Percentiles rank a stretch among this genome's conserved stretches.
Evolutionary conservation across 2,329 filamentous ascomycete genomes (phyloP).

Genomic region (Grosmannia huntii): DNA sequence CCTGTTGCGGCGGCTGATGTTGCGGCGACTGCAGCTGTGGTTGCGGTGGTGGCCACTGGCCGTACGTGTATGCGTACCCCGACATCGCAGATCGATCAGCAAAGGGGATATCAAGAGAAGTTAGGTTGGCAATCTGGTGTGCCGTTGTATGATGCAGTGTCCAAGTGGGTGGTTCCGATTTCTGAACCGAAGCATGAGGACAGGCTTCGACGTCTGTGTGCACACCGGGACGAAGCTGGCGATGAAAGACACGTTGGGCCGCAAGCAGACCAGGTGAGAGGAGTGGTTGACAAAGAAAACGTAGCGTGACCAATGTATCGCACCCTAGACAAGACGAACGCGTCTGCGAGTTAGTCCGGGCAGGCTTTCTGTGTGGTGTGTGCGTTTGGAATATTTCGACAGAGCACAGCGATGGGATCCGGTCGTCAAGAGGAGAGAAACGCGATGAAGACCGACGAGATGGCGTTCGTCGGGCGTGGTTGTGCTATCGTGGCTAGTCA

Average conservation of each 20-base stretch:
- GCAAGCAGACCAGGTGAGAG: neutral
- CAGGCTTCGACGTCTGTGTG: neutral
- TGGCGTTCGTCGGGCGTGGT: neutral
- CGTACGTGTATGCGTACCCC: conserved; percentile 24
- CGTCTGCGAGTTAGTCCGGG: neutral
- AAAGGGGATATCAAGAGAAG: neutral
- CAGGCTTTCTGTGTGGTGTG: neutral
- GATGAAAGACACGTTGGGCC: neutral
- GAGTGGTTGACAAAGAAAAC: neutral
- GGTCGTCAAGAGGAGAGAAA: neutral
- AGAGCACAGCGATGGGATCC: neutral
- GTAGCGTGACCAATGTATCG: neutral
- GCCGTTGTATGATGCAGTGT: neutral
- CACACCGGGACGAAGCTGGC: neutral
- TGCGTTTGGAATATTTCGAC: too few relatives aligned
- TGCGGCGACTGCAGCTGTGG: neutral
- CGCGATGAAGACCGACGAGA: neutral
- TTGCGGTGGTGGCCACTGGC: conserved; percentile 11
- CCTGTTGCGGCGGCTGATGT: neutral
- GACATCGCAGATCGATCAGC: conserved; percentile 19
- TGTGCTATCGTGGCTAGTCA: neutral
- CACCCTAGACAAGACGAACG: neutral
- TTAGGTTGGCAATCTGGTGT: neutral
- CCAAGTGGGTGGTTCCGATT: neutral
- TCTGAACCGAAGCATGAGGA: neutral